Evolutionary conservation across 371 early-diverging fungal species (phyloP).

Genomic region (Rhizopus delemar): DNA sequence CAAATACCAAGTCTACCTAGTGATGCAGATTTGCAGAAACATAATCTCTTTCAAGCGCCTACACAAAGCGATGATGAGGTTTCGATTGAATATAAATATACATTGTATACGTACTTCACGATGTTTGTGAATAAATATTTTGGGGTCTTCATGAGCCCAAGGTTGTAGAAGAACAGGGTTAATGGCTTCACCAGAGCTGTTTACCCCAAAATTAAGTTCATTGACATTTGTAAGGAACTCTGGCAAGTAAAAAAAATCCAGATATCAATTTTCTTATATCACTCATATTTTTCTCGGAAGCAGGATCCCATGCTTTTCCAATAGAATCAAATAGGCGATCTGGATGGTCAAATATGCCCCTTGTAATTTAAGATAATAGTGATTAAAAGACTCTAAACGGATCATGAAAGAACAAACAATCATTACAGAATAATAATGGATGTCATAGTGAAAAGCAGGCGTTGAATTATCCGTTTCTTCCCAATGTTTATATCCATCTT

Average conservation of each 20-base stretch:
- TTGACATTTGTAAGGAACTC: slow-evolving; percentile 84
- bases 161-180: slow-evolving; percentile 81
- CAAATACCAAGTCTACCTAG: slow-evolving; percentile 93
- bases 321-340: slow-evolving; percentile 70
- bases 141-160: slow-evolving; percentile 84
- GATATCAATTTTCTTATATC: slow-evolving; percentile 90
- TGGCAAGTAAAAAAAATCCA: slow-evolving; percentile 88
- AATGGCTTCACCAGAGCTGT: slow-evolving; percentile 73
- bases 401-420: slow-evolving; percentile 83
- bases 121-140: slow-evolving; percentile 85
- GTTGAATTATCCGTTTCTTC: slow-evolving; percentile 74
- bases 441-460: slow-evolving; percentile 84
- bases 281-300: slow-evolving; percentile 70
- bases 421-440: slow-evolving; percentile 88
- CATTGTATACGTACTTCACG: slow-evolving; percentile 55
- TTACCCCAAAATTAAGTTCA: slow-evolving; percentile 78
- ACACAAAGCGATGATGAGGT: not conserved
- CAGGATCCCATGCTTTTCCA: slow-evolving; percentile 69
- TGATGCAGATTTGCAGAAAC: slow-evolving; percentile 82
- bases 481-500: slow-evolving; percentile 58
- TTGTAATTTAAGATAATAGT: slow-evolving; percentile 75
- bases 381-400: slow-evolving; percentile 84
- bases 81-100: not conserved
- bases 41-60: slow-evolving; percentile 89
- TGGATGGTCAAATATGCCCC: slow-evolving; percentile 91